Conservation (phyloP, 2,329 filamentous ascomycete genomes). For the Paecilomyces fulvus region DNA sequence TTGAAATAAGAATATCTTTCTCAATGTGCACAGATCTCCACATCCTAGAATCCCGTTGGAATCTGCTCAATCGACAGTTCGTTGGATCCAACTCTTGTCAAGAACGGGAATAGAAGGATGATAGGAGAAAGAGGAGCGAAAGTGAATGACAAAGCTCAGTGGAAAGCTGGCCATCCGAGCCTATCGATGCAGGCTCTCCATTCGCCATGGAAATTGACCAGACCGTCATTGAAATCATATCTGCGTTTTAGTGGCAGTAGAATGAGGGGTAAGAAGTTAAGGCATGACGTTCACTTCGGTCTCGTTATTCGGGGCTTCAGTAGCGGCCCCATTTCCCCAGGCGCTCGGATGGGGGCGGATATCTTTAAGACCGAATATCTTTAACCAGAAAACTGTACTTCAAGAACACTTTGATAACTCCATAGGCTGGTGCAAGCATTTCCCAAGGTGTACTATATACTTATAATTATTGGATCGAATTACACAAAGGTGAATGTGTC, state of each 20-base stretch:
- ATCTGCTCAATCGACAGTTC: background rate
- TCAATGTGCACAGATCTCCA: background rate
- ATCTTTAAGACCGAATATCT: background rate
- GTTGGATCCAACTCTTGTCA: background rate
- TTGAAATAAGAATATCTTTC: background rate
- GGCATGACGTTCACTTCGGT: background rate
- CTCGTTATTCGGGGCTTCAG: background rate
- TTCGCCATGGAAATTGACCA: background rate
- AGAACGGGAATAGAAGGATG: background rate
- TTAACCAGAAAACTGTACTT: background rate
- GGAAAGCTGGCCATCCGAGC: background rate
- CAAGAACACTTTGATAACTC: background rate
- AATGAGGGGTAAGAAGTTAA: background rate
- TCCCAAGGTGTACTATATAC: too few relatives aligned
- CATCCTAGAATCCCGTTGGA: background rate
- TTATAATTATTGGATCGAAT: constrained; percentile 5
- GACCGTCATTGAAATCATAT: background rate
- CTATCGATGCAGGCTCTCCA: background rate
- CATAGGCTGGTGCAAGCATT: background rate
- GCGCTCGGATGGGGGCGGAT: background rate
- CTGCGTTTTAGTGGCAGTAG: too few relatives aligned
- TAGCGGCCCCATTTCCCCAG: background rate
- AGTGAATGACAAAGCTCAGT: background rate
- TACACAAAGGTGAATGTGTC: constrained; percentile 96
- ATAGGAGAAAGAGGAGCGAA: background rate